phyloP scores from a whole-genome alignment of 371 early-diverging fungal species.

The Phascolomyces articulosus region DNA sequence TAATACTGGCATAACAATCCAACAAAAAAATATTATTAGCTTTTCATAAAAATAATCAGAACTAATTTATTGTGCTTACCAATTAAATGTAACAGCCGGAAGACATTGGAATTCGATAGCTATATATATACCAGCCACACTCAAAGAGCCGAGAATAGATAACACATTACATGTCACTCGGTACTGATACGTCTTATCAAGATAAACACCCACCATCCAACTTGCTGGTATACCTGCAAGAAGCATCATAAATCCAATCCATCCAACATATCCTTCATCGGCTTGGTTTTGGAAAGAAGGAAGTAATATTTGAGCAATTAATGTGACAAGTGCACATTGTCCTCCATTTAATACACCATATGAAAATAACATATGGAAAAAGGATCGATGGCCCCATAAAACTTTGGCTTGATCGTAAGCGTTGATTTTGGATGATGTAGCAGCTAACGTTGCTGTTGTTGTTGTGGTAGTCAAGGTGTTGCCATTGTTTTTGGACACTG shows the following conservation, averaged over 20 bases:
- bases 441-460: neutral
- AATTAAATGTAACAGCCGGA: conserved; percentile 1
- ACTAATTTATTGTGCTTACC: neutral
- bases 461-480: neutral
- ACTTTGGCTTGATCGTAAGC: conserved; percentile 25
- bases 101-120: conserved; percentile 23
- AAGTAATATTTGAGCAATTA: conserved; percentile 51
- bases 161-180: conserved; percentile 31
- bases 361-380: conserved; percentile 30
- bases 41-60: neutral
- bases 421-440: conserved; percentile 13
- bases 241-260: conserved; percentile 45
- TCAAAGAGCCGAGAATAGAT: conserved; percentile 26
- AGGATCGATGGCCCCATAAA: conserved; percentile 15
- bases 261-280: conserved; percentile 43
- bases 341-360: conserved; percentile 54
- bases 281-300: conserved; percentile 38
- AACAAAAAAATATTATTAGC: neutral
- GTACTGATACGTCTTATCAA: conserved; percentile 48
- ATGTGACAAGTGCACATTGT: conserved; percentile 51
- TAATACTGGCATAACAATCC: conserved; percentile 27
- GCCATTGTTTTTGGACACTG: neutral
- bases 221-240: conserved; percentile 49
- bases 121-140: conserved; percentile 29
- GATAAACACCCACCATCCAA: conserved; percentile 38